phyloP scores from a whole-genome alignment of 106 monocot genomes.

The Cymbidium sinense region DNA sequence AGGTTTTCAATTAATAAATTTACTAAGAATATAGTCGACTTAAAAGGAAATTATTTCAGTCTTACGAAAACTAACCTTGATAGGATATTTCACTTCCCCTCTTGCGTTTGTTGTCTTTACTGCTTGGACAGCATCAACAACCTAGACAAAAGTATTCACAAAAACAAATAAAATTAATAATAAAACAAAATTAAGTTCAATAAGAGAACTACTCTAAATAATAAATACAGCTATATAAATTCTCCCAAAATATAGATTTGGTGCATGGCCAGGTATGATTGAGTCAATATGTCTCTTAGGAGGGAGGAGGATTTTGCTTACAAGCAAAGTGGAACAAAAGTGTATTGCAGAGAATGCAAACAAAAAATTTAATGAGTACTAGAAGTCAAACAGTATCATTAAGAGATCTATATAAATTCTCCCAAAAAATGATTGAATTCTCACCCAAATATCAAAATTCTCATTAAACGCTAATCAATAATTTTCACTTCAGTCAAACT shows the following conservation, averaged over 20 bases:
- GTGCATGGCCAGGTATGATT: neutral
- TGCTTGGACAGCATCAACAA: slow-evolving; percentile 91
- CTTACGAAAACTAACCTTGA: slow-evolving; percentile 51
- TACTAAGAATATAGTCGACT: neutral
- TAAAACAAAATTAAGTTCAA: neutral
- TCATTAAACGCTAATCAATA: no score
- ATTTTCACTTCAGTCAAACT: no score
- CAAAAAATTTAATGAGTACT: neutral
- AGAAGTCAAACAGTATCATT: neutral
- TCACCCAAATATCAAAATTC: no score
- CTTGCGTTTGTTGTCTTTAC: slow-evolving; percentile 84
- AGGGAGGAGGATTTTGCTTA: neutral
- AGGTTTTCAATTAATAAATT: neutral
- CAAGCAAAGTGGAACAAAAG: no score
- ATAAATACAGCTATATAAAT: neutral
- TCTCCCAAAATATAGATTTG: neutral
- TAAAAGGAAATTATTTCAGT: neutral
- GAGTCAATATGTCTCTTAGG: neutral
- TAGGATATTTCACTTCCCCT: slow-evolving; percentile 95
- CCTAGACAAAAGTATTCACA: slow-evolving; percentile 25
- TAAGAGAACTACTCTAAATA: neutral
- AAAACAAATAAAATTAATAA: neutral
- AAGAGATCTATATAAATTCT: neutral
- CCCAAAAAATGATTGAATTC: no score
- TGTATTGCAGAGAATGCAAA: neutral